Evolutionary conservation across 139 green algal genomes (phyloP), one percentile per base, ranked within the genome.

Genomic region (Diplosphaera chodatii): DNA sequence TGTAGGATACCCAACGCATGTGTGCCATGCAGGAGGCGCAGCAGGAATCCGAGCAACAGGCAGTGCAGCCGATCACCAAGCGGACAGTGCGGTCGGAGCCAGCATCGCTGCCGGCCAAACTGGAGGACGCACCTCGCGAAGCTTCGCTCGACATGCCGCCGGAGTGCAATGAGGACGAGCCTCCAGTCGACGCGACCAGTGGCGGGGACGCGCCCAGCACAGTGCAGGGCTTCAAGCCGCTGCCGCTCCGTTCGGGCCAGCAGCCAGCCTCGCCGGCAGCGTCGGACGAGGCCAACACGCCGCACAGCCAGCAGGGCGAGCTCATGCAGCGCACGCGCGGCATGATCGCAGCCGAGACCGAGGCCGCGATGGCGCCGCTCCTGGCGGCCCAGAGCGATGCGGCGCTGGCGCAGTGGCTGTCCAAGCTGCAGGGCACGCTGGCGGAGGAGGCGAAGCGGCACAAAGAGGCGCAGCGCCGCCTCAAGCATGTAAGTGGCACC

Each of bases 401-500:
- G n/a, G 59, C 48, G 33, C 62, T 75, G 33, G 31, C 67, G 21
- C 70, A 75, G 62, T 75, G 70, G 70, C 70, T 68, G 22, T 62
- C 32, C 15, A 59, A 55, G 13, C 34, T 75, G 34, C 70, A 75
- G 62, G 32, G 56, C n/a, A 32, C n/a, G 32, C 70, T 75, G 32
- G 56, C 56, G 10, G 62, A 75, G 62, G 56, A 63, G n/a, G 69
- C 62, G 15, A 27, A 69, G 18, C 32, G 30, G 20, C 70, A 75
- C 27, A 64, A 75, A 2, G 48, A 69, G 62, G 59, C 70, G 55
- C 67, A 69, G 62, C 55, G 67, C 32, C 63, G 40, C 20, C 62
- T 75, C 32, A 74, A 74, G 59, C 69, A 74, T 56, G 69, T 74
- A 8, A n/a, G n/a, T n/a, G n/a, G n/a, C n/a, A n/a, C n/a, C n/a